Evolutionary conservation across 2,329 filamentous ascomycete species (phyloP).

Genomic region (Fonsecaea pedrosoi): DNA sequence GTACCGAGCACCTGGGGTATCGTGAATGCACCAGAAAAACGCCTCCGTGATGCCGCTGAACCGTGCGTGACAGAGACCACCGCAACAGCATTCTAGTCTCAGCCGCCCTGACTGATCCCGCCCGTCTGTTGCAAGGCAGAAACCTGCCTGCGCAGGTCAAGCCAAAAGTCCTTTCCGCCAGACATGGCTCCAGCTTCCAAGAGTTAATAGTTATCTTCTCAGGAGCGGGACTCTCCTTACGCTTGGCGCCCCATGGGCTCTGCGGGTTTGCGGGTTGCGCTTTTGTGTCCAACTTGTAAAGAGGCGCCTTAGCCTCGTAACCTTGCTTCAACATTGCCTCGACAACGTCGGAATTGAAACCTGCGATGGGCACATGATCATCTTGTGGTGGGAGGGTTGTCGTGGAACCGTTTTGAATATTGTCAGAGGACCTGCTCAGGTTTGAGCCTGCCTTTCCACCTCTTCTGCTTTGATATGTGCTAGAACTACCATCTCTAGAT

Average conservation of each 20-base stretch:
- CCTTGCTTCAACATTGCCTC: constrained; percentile 52
- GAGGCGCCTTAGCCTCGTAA: constrained; percentile 47
- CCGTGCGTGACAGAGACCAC: constrained; percentile 12
- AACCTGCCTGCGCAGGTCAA: constrained; percentile 57
- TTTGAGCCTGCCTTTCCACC: constrained; percentile 29
- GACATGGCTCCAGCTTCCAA: constrained; percentile 54
- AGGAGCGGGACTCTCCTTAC: constrained; percentile 43
- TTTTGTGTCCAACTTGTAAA: constrained; percentile 46
- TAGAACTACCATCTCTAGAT: constrained; percentile 33
- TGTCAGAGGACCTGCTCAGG: constrained; percentile 28
- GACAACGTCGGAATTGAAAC: constrained; percentile 53
- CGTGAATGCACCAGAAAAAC: constrained; percentile 28
- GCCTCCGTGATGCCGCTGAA: constrained; percentile 33
- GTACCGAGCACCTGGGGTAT: constrained; percentile 31
- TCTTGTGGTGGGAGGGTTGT: constrained; percentile 38
- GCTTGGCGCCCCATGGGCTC: constrained; percentile 54
- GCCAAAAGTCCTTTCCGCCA: constrained; percentile 58
- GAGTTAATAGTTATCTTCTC: constrained; percentile 24
- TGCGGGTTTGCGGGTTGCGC: constrained; percentile 33
- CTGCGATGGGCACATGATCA: constrained; percentile 51
- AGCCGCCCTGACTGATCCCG: constrained; percentile 39
- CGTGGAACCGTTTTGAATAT: constrained; percentile 27
- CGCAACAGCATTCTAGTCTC: constrained; percentile 12
- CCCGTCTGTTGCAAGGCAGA: constrained; percentile 47
- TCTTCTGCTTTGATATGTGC: constrained; percentile 30